Base-by-base conservation (phyloP, 2,329 filamentous ascomycete genomes). In the Clonostachys chloroleuca region DNA sequence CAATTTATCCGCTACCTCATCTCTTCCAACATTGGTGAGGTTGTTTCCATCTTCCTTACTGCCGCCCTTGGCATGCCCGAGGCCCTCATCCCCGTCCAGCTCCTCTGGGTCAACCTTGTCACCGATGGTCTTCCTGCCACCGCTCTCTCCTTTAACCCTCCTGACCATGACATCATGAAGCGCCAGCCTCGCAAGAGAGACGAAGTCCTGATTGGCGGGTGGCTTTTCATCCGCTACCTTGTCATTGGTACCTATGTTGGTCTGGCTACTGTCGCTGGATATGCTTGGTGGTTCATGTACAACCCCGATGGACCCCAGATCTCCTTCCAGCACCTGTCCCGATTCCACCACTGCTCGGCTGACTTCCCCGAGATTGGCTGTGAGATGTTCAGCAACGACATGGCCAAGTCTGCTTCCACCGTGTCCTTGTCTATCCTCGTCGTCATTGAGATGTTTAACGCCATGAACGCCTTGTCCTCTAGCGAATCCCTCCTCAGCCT, bases 251-350 rank as follows among this genome's bases (percentile, higher is more conserved):
- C 84, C 9, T 99, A 99, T 54, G 94, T 99, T 49, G 94, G 94
- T 63, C 77, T 90, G 39, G 94, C 94, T 46, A 99, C 94, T 5
- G 95, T 99, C 17, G 91, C 87, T 61, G 94, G 95, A 42, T 99
- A 99, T 63, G 92, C 90, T n/a, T 99, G 94, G 94, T 99, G 91
- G 89, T 99, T 97, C 77, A 92, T 99, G 87, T 96, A 87, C 76
- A 92, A 97, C 73, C 72, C 84, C 9, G 83, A 85, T 55, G 94
- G 94, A 1, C 94, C 94, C 20, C 89, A 95, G 66, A 95, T 99
- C 68, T 84, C 77, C 52, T 96, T 97, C 73, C 87, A 80, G 66
- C 89, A 99, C 64, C 76, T 99, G 55, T 77, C 87, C 20, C 87
- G 95, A 72, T 99, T 97, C 84, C 94, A 99, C 73, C 85, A 86